Evolutionary conservation across 179 eudicot genomes (phyloP).

Genomic region (Actinidia polygama): DNA sequence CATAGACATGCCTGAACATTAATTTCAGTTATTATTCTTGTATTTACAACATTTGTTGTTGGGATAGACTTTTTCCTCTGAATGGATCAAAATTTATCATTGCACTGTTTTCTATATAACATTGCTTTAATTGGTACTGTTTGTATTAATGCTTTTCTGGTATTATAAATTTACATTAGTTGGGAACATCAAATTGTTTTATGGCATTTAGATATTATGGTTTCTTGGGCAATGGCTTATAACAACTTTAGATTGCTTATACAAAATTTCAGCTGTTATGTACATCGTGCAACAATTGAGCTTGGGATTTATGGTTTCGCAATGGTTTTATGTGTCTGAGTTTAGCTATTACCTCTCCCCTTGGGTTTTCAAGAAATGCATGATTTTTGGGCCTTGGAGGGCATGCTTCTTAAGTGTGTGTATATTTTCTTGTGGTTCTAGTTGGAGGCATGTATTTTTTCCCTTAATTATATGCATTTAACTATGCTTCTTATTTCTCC

Average conservation of each 20-base stretch:
- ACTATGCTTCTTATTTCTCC: neutral
- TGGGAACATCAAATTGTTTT: neutral
- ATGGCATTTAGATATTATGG: neutral
- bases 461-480: neutral
- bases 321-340: neutral
- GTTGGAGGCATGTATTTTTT: constrained; percentile 1
- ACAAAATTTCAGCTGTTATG: neutral
- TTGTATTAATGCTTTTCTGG: neutral
- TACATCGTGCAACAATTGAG: neutral
- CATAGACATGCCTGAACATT: neutral
- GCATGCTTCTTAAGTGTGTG: neutral
- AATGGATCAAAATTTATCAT: neutral
- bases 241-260: neutral
- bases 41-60: neutral
- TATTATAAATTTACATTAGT: constrained; percentile 3
- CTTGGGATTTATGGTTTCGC: neutral
- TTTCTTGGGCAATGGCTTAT: neutral
- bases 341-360: neutral
- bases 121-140: neutral
- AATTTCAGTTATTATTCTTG: neutral
- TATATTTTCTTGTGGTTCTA: neutral
- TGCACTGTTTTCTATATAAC: neutral
- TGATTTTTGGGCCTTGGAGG: neutral
- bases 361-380: neutral
- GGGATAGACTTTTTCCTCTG: constrained; percentile 7